These are phyloP conservation scores for Leccinellum luteum DNA, from an alignment of 768 basidiomycete genomes.

Conservation along the genomic window DNA sequence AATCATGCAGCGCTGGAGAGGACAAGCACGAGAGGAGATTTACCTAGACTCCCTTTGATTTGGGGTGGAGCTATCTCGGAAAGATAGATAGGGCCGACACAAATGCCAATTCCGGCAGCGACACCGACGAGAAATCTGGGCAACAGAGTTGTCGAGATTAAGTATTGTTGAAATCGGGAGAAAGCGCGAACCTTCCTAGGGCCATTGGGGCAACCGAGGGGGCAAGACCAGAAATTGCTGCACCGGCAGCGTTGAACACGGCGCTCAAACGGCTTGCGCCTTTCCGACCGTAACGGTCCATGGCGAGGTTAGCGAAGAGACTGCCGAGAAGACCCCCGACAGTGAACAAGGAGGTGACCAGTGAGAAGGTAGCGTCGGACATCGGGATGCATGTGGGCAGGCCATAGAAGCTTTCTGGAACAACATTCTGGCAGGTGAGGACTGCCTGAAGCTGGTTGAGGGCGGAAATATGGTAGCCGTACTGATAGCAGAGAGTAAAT, in stretches of 20 bases:
- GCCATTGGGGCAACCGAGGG: conserved; percentile 52
- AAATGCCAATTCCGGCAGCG: conserved; percentile 69
- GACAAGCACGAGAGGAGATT: conserved; percentile 11
- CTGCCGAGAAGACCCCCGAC: conserved; percentile 85
- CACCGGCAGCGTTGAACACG: conserved; percentile 52
- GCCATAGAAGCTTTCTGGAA: conserved; percentile 26
- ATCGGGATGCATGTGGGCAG: conserved; percentile 79
- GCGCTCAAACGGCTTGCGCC: conserved; percentile 63
- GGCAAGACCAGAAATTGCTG: conserved; percentile 65
- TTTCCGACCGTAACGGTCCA: conserved; percentile 71
- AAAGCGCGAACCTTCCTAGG: conserved; percentile 58
- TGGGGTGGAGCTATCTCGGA: conserved; percentile 77
- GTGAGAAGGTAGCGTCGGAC: conserved; percentile 72
- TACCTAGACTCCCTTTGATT: conserved; percentile 74
- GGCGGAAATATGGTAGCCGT: conserved; percentile 91
- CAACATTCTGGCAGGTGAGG: conserved; percentile 58
- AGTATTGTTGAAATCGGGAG: background rate
- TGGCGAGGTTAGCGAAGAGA: conserved; percentile 59
- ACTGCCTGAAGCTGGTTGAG: conserved; percentile 86
- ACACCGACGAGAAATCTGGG: conserved; percentile 64
- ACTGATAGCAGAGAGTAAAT: conserved; percentile 37
- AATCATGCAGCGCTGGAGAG: background rate
- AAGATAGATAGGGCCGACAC: conserved; percentile 83
- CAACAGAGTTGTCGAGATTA: background rate
- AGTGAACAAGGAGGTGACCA: conserved; percentile 84